Base-by-base conservation (phyloP, 1,284 basidiomycete genomes). In the Porodaedalea pini region DNA sequence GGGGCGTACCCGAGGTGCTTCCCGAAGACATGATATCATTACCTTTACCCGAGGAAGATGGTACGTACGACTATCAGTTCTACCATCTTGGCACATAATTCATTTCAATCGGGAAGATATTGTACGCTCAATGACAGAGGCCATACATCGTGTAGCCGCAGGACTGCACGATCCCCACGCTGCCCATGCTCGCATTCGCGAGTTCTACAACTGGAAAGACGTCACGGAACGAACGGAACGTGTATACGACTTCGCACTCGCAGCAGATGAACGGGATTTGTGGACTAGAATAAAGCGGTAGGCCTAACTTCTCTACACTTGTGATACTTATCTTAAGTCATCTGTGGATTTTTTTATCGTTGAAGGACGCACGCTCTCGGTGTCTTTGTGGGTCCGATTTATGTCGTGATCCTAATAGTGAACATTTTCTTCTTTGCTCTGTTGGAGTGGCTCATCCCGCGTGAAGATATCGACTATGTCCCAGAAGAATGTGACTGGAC, bases 21-120 rank as follows among this genome's bases (percentile, higher is more conserved):
- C 97, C 97, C 0, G 77, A 86, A 48, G 90, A 94, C 62, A 91
- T 98, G 90, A 92, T 98, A 58, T 92, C 92, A 34, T 97, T 98
- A 64, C 92, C 94, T 0, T 83, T 86, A 57, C 94, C 95, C 0
- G 90, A 97, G 48, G 94, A 93, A 58, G 82, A 86, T 55, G 84
- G 85, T 83, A 39, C 62, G 23, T 29, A 11, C n/a, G 25, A 34
- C 25, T 48, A 10, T 21, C n/a, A n/a, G n/a, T 10, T 25, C 17
- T 34, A 23, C n/a, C 49, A 25, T 27, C 37, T 56, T 47, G 51
- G 29, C 23, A 58, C 10, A 41, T 43, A 6, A 50, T 25, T 34
- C 31, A 2, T 25, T 45, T 40, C 43, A 32, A 29, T 49, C 21
- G 32, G 23, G 27, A 64, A 96, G 94, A 98, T 68, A 83, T 98